Evolutionary conservation across 495 filamentous ascomycete species (phyloP).

Genomic region (Aspergillus sclerotiicarbonarius): DNA sequence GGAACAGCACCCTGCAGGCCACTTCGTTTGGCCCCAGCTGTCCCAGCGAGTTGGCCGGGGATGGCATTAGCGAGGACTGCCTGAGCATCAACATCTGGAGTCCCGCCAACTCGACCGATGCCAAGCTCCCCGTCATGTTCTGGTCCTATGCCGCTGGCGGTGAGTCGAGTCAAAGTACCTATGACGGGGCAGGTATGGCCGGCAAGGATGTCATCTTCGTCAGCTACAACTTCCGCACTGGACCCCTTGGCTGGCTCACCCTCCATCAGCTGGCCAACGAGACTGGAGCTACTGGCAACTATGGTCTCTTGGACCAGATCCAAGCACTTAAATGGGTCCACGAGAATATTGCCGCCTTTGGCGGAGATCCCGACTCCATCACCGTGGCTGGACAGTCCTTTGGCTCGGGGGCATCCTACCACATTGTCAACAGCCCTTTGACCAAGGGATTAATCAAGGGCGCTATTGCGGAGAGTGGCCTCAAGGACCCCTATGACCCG

Average conservation of each 20-base stretch:
- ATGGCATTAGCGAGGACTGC: neutral
- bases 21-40: neutral
- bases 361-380: neutral
- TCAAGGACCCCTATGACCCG: neutral
- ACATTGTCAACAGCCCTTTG: neutral
- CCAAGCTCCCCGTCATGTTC: neutral
- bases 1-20: neutral
- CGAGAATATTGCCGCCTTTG: neutral
- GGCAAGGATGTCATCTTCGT: neutral
- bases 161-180: neutral
- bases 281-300: neutral
- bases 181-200: neutral
- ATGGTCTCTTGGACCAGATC: neutral
- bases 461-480: neutral
- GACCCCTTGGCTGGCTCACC: neutral
- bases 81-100: neutral
- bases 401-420: neutral
- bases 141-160: neutral
- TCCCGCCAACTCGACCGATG: neutral
- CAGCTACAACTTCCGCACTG: neutral
- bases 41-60: neutral
- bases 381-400: neutral
- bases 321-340: neutral
- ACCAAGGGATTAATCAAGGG: neutral
- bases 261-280: neutral